Percentiles rank a stretch among this genome's conserved stretches.
Evolutionary conservation across 108 stramenopile species (phyloP).

Genomic region (Nannochloropsis salina): DNA sequence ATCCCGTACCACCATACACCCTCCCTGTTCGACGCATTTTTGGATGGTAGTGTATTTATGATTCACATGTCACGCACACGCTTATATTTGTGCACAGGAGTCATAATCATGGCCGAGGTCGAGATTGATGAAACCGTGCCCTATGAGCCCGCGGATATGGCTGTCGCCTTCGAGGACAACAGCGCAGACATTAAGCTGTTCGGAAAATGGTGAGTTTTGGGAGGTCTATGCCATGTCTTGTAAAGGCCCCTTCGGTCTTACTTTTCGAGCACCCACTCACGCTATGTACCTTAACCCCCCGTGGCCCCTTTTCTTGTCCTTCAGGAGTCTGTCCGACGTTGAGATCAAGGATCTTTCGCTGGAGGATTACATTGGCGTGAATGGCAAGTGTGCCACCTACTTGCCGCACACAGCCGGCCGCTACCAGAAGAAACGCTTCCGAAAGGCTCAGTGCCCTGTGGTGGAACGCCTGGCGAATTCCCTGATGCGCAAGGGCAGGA

Average conservation of each 20-base stretch:
- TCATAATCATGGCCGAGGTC: not conserved
- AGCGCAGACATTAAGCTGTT: constrained; percentile 83
- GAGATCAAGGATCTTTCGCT: constrained; percentile 97
- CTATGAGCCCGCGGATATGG: constrained; percentile 50
- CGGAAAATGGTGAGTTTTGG: constrained; percentile 67
- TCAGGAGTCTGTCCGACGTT: constrained; percentile 62
- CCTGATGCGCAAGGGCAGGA: constrained; percentile 96
- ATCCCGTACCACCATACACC: not conserved
- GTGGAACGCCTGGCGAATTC: constrained; percentile 95
- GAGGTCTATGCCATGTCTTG: not conserved
- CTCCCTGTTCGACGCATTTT: too few relatives aligned
- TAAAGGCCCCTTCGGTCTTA: not conserved
- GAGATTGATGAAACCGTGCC: not conserved
- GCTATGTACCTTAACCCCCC: not conserved
- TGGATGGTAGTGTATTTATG: too few relatives aligned
- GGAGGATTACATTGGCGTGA: constrained; percentile 65
- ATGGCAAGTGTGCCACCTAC: constrained; percentile 93
- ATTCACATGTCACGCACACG: too few relatives aligned
- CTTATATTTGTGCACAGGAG: too few relatives aligned
- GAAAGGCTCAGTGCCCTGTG: constrained; percentile 99
- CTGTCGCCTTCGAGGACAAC: constrained; percentile 1
- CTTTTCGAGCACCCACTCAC: not conserved
- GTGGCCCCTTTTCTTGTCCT: not conserved
- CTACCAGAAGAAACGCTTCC: constrained; percentile 99
- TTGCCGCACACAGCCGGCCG: constrained; percentile 99